phyloP scores from a whole-genome alignment of 2,329 filamentous ascomycete genomes.

The Stagonosporopsis vannaccii region DNA sequence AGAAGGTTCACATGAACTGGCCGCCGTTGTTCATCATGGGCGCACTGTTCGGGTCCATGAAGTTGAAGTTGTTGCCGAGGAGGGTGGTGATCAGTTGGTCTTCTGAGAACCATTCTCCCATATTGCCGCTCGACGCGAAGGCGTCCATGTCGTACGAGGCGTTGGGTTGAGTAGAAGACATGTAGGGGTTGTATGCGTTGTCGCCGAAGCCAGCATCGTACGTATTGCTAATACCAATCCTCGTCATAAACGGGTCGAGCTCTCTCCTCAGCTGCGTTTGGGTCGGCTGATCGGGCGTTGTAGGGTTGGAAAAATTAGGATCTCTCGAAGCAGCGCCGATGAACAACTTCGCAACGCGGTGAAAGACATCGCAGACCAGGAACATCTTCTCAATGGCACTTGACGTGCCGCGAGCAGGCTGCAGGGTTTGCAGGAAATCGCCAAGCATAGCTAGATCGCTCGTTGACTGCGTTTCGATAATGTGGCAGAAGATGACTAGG shows the following conservation, averaged over 20 bases:
- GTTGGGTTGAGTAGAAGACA: background rate
- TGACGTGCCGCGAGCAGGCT: conserved; percentile 15
- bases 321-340: conserved; percentile 12
- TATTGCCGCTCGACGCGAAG: conserved; percentile 8
- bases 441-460: conserved; percentile 13
- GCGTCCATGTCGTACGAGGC: conserved; percentile 7
- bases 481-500: conserved; percentile 44
- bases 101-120: conserved; percentile 23
- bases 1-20: conserved; percentile 6
- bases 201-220: conserved; percentile 2
- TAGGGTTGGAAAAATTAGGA: conserved; percentile 8
- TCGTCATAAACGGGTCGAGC: conserved; percentile 21
- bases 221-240: conserved; percentile 15
- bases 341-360: conserved; percentile 19
- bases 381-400: conserved; percentile 20
- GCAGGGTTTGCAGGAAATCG: conserved; percentile 12
- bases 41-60: conserved; percentile 15
- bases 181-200: background rate
- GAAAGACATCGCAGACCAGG: conserved; percentile 18
- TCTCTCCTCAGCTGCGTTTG: conserved; percentile 16
- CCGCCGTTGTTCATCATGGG: conserved; percentile 10
- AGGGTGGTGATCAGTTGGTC: conserved; percentile 20
- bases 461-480: conserved; percentile 43
- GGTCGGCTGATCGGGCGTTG: conserved; percentile 7
- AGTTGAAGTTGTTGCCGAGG: conserved; percentile 18